Base-by-base conservation (phyloP, 352 stramenopile species). In the Globisporangium cylindrosporum region DNA sequence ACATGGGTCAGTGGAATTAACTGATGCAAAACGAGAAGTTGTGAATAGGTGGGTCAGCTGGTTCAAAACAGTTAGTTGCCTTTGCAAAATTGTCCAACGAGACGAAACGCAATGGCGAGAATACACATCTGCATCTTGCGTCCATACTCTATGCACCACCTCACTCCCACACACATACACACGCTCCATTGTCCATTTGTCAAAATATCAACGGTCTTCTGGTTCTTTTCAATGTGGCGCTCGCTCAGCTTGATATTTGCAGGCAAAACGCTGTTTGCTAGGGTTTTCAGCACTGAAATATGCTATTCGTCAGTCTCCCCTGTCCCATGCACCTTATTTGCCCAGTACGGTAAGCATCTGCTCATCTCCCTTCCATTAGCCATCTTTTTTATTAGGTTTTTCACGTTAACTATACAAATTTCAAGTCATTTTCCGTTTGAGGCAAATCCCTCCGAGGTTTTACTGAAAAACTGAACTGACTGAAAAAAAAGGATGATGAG, bases 1-100 rank as follows among this genome's bases (percentile, higher is more conserved):
- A 89, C 64, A 88, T 91, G 80, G 72, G 74, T 61, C 77, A 89
- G 49, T 91, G 82, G 80, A 73, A 82, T 53, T 86, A 54, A 49
- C 29, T 34, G 36, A 25, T 53, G 1, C 7, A 12, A 56, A 59
- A 9, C 14, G 9, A 41, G 34, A 20, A 6, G 15, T 18, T 48
- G 41, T 48, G 41, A 48, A 48, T 43, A 18, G 15, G 41, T 48
- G 14, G 14, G 7, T 20, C 41, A 48, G 41, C 41, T 48, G 41
- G 41, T 20, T 48, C 15, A n/a, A n/a, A 48, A n/a, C 14, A 4
- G 15, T 32, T 32, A 0, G 41, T 6, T 48, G 14, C 0, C 15
- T n/a, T 48, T 48, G 32, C 15, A n/a, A 15, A 48, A n/a, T n/a
- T 20, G 41, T 48, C 41, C 41, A n/a, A 20, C 9, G 36, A 43